Base-by-base conservation (phyloP, 768 basidiomycete species). In the Boletus sp. region DNA sequence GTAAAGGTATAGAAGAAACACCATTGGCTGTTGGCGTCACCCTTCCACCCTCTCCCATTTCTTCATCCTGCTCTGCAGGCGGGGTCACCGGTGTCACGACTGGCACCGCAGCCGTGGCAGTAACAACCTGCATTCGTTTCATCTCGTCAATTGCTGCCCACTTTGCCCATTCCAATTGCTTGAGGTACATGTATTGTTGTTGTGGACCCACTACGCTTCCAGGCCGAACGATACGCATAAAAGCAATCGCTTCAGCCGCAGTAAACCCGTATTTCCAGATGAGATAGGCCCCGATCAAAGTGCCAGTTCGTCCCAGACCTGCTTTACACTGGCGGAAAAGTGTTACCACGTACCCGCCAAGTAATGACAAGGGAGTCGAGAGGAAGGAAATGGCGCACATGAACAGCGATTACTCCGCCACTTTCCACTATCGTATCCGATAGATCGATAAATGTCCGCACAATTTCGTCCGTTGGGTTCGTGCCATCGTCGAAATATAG, bases 221-320 rank as follows among this genome's bases (percentile, higher is more conserved):
- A 2, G 97, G 97, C 42, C 97, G 85, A 51, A 97, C 86, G 61
- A 99, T 92, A 19, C 97, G 88, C 97, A 98, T 98, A 72, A 95
- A 98, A 0, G 89, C 97, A 53, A 98, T 98, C 6, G 89, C 97
- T 73, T 98, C 93, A 47, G 86, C 83, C 1, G 96, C 96, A 17
- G 94, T 93, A 69, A 99, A 99, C 21, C 91, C 92, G 64, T 98
- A 96, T 72, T 98, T 98, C 90, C 97, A 99, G 57, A 97, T 91
- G 51, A 99, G 81, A 77, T 98, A 98, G 9, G 96, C 97, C 34
- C 97, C 97, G 57, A 99, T 96, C 55, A 99, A 78, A 5, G 94
- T 96, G 4, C 97, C 97, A 7, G 97, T 98, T 51, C 97, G 81
- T 23, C 97, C 97, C 11, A 99, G 79, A 39, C 97, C 97, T 46